Evolutionary conservation across 2,329 filamentous ascomycete genomes (phyloP).

Genomic region (Aspergillus luchuensis): DNA sequence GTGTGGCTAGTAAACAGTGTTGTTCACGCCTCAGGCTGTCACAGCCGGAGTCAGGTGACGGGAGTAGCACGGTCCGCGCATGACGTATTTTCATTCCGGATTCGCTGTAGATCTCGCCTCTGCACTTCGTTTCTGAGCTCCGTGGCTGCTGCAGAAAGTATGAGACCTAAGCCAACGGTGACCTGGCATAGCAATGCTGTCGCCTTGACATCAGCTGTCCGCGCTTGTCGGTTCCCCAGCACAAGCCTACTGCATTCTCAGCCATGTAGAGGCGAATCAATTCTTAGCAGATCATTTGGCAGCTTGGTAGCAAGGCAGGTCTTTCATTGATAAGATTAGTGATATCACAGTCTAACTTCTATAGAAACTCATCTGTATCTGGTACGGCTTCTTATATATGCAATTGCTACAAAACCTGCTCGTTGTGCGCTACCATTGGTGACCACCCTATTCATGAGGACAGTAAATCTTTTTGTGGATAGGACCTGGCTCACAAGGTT

Average conservation of each 20-base stretch:
- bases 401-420: not conserved
- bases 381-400: conserved; percentile 12
- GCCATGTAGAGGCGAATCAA: conserved; percentile 1
- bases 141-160: conserved; percentile 4
- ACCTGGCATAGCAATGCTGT: conserved; percentile 19
- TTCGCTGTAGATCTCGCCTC: conserved; percentile 3
- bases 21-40: not conserved
- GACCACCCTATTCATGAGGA: not conserved
- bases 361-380: conserved; percentile 16
- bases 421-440: not conserved
- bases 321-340: conserved; percentile 2
- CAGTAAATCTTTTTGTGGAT: not conserved
- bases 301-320: conserved; percentile 22
- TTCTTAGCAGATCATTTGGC: conserved; percentile 9
- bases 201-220: conserved; percentile 8
- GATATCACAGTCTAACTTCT: conserved; percentile 9
- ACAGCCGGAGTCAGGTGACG: conserved; percentile 11
- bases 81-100: conserved; percentile 11
- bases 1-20: too few species aligned
- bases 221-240: conserved; percentile 4
- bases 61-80: not conserved
- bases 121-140: not conserved
- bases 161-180: conserved; percentile 10
- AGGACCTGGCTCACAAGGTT: not conserved
- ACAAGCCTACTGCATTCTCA: not conserved